Base-by-base conservation (phyloP, 139 green algal genomes). In the Zygnema cylindricum region DNA sequence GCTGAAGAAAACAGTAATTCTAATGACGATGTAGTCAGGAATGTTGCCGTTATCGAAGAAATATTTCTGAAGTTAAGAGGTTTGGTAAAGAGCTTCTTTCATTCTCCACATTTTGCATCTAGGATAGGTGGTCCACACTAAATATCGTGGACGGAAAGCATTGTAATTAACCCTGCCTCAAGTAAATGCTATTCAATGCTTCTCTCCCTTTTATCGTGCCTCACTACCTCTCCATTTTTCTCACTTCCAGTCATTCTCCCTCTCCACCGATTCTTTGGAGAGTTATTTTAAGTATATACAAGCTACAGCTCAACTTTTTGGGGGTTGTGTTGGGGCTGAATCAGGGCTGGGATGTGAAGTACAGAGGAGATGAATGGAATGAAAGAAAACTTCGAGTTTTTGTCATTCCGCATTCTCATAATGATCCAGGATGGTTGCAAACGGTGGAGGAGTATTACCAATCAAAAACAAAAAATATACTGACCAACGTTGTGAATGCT, bases 331-430 rank as follows among this genome's bases (percentile, higher is more conserved):
- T 11, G 21, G 78, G 21, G 21, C 30, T 42, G 7, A 16, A 1
- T 40, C 84, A 89, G 84, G 84, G 84, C 7, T 89, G 82, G 23
- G 30, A 87, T 2, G 23, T 89, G 0, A 82, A 75, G 0, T 89
- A 89, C 75, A 38, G 69, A 32, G 81, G 81, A 23, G 30, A 82
- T 23, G 86, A 91, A 71, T 91, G 79, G 79, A 81, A 89, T 43
- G 35, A 84, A 23, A 35, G 75, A 7, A 79, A 76, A 36, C 82
- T 91, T 55, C 55, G 79, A 36, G 86, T 91, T 57, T 89, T 91
- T 69, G 86, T 91, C 43, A 81, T 91, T 32, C 86, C 86, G 1
- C 86, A 91, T 49, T 89, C 81, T n/a, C 86, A 91, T 81, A 91
- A 89, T 33, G 86, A 91, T 40, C 86, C 86, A 0, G 86, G 86